Evolutionary conservation across 1,139 yeast species (phyloP).

Genomic region (Taphrina communis): DNA sequence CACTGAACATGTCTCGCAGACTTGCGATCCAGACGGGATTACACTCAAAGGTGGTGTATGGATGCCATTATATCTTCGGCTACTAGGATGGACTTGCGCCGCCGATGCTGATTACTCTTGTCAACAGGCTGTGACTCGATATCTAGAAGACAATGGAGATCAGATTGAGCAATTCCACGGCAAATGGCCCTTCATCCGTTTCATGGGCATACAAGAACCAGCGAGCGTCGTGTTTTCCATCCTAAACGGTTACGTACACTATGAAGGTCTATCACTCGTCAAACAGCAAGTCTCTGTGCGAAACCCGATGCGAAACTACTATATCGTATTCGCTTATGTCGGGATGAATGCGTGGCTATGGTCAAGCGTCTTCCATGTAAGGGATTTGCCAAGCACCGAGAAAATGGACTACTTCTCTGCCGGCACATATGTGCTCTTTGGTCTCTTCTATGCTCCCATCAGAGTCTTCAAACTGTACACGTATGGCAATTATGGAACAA

Average conservation of each 20-base stretch:
- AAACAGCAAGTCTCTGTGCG: slow-evolving; percentile 46
- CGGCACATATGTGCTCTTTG: slow-evolving; percentile 80
- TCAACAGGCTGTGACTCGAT: slow-evolving; percentile 71
- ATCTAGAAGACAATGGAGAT: slow-evolving; percentile 57
- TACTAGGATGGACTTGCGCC: slow-evolving; percentile 76
- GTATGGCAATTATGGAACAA: slow-evolving; percentile 50
- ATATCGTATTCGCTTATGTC: slow-evolving; percentile 59
- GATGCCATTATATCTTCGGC: slow-evolving; percentile 56
- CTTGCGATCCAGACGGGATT: slow-evolving; percentile 23
- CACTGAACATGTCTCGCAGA: slow-evolving; percentile 1
- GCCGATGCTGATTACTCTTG: slow-evolving; percentile 92
- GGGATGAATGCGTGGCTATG: slow-evolving; percentile 89
- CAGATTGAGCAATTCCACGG: slow-evolving; percentile 88
- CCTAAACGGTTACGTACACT: slow-evolving; percentile 79
- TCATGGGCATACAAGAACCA: slow-evolving; percentile 80
- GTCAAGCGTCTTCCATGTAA: slow-evolving; percentile 82
- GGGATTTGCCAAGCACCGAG: slow-evolving; percentile 82
- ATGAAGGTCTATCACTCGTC: slow-evolving; percentile 57
- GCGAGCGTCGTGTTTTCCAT: slow-evolving; percentile 81
- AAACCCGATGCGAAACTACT: slow-evolving; percentile 54
- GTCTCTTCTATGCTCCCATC: slow-evolving; percentile 70
- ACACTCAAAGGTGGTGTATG: not conserved
- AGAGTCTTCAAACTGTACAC: slow-evolving; percentile 65
- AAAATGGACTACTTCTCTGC: slow-evolving; percentile 90
- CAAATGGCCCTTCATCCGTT: slow-evolving; percentile 89